Evolutionary conservation across 495 filamentous ascomycete species (phyloP), one percentile per base, ranked within the genome.

Genomic region (Penicillium crystallinum): DNA sequence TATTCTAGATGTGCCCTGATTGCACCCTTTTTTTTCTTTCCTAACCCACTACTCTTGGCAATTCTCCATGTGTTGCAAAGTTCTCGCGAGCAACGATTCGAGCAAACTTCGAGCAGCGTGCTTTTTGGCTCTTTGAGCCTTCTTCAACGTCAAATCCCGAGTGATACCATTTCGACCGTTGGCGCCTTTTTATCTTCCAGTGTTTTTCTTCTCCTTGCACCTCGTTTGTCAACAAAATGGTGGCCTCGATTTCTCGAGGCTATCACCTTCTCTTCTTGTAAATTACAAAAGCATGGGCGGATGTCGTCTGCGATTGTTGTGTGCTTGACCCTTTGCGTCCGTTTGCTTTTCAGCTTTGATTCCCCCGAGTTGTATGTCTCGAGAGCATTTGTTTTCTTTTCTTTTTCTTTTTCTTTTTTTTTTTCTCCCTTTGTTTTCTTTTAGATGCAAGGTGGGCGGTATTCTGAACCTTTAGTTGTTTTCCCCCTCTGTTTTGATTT

Each of bases 251-350:
- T 12, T 22, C 44, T 56, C 23, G 42, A 45, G 48, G 36, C 37
- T 52, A 46, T 52, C 31, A 19, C 29, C 15, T 45, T 49, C 25
- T 43, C 30, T 54, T 57, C 62, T 55, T 74, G 66, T 74, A 72
- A 66, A 74, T 67, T 74, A 74, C 58, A 70, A 71, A 71, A 71
- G 69, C 67, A 60, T 69, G 71, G 65, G 65, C 63, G 62, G 68
- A 59, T 59, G 56, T 63, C 52, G 49, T 70, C 57, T 56, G 47
- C 53, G 19, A 41, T 54, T 62, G 39, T 55, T 65, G 43, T 41
- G 7, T 10, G 50, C 49, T 50, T 54, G 46, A 37, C 44, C 53
- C 49, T 56, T 52, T 60, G 56, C 53, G 50, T 62, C 56, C 45
- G 53, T 57, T 44, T 50, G 35, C 46, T 59, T 39, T 58, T 58